Conservation (phyloP, 2,329 filamentous ascomycete genomes). For the Penicillium sp. region DNA sequence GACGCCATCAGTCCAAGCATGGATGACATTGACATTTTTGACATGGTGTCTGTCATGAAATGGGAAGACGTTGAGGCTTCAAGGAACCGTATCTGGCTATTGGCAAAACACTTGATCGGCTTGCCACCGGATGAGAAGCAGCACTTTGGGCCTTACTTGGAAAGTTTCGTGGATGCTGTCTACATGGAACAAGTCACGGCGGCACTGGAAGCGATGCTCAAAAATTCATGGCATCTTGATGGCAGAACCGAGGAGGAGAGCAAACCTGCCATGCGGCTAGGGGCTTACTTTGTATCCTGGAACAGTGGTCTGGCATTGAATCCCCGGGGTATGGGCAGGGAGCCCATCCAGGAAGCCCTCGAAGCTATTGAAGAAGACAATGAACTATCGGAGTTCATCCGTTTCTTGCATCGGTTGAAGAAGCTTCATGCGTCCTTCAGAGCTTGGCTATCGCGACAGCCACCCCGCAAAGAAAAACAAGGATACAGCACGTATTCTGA, state of each 20-base stretch:
- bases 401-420: conserved; percentile 41
- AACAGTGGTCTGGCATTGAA: conserved; percentile 8
- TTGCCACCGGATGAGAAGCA: conserved; percentile 25
- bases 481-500: background rate
- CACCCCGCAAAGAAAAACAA: background rate
- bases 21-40: conserved; percentile 17
- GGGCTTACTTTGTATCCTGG: conserved; percentile 23
- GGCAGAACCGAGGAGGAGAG: conserved; percentile 17
- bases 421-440: conserved; percentile 30
- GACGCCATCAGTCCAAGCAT: background rate
- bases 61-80: conserved; percentile 1
- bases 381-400: conserved; percentile 26
- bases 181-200: conserved; percentile 24
- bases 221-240: conserved; percentile 12
- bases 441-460: conserved; percentile 17
- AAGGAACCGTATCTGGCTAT: conserved; percentile 25
- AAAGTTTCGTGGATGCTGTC: conserved; percentile 10
- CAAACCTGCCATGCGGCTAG: conserved; percentile 19
- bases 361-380: conserved; percentile 24
- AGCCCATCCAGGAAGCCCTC: conserved; percentile 7
- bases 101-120: conserved; percentile 39
- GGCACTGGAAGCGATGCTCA: conserved; percentile 28
- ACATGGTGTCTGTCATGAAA: conserved; percentile 7
- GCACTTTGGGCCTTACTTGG: conserved; percentile 17
- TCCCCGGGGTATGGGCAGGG: conserved; percentile 2